Base-by-base conservation (phyloP, 192 early-diverging fungal genomes). In the Obelidium mucronatum region DNA sequence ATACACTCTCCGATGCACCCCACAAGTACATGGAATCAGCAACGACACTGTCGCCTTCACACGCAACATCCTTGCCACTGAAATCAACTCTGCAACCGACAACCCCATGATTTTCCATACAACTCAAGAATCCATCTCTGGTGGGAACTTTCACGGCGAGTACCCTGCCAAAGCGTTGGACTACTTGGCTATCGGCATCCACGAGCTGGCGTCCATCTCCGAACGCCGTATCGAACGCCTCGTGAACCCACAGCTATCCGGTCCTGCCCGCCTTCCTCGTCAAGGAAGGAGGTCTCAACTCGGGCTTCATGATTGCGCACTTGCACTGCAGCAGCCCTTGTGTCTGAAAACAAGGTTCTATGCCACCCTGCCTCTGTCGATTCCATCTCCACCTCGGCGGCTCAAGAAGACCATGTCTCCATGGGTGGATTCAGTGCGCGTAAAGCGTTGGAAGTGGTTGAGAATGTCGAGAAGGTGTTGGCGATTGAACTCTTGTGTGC, bases 121-220 rank as follows among this genome's bases (percentile, higher is more conserved):
- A 53, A 76, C 74, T 33, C 48, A 67, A 35, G 74, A 76, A 40
- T 33, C 39, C n/a, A 76, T 76, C 58, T 58, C 52, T 34, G 74
- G 74, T 26, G 74, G 74, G 8, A 76, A 76, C 74, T 76, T 76
- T 40, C 74, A 76, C 53, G 74, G 74, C 19, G 74, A 76, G 40
- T 76, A 76, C 39, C 74, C 63, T 15, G 74, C 74, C 65, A 76
- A 76, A 40, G 62, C 63, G 1, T 63, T 76, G 4, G 74, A 76
- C 31, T 76, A 67, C 65, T 55, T 76, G n/a, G 66, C 74, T 11
- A 76, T 76, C 37, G 74, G 74, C n/a, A 40, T 76, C 35, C 74
- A 76, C 55, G 74, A 76, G 36, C 28, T 76, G 19, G 33, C 64
- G n/a, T 58, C 52, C 34, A 66, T 76, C 64, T 42, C 36, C 35